Base-by-base conservation (phyloP, 1,139 yeast genomes). In the Oligophagozyma castellii region DNA sequence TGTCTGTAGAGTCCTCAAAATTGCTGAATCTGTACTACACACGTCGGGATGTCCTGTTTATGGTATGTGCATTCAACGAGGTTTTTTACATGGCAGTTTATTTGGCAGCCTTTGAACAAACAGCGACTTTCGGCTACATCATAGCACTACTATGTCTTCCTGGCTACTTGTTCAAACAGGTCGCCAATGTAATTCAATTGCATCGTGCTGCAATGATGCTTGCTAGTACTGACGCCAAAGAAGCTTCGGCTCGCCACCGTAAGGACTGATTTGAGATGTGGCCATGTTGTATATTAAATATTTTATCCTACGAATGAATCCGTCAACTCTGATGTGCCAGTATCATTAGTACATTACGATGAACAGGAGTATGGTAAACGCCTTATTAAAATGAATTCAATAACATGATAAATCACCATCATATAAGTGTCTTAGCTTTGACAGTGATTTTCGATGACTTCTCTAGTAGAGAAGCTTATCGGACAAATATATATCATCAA, bases 11-110 rank as follows among this genome's bases (percentile, higher is more conserved):
- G 40, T 73, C 79, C 31, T 73, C 79, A 29, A 69, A 72, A 63
- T 64, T 89, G 33, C 65, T 92, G 49, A 70, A 76, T 41, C 65
- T 86, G 40, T 92, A 92, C 63, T 92, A 92, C 59, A 80, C 84
- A 36, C 78, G 81, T 61, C 70, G 84, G 46, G 69, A 55, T 16
- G 93, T 92, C 16, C 65, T 92, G 38, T 92, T 92, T 57, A 54
- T 73, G 21, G 89, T 89, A 36, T 92, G 99, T 56, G 81, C 92
- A 22, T 76, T 84, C 41, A 89, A 89, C 56, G 99, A 92, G 59
- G 56, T 83, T 35, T 92, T 92, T 55, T 92, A 81, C 53, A 79
- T 86, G 50, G 95, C 94, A 1, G 56, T 86, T 31, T 92, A 89
- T 54, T 65, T 89, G 52, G 72, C 69, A 49, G 69, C 73, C 49